phyloP scores from a whole-genome alignment of 2,329 filamentous ascomycete genomes.

The Penicillium sp. region DNA sequence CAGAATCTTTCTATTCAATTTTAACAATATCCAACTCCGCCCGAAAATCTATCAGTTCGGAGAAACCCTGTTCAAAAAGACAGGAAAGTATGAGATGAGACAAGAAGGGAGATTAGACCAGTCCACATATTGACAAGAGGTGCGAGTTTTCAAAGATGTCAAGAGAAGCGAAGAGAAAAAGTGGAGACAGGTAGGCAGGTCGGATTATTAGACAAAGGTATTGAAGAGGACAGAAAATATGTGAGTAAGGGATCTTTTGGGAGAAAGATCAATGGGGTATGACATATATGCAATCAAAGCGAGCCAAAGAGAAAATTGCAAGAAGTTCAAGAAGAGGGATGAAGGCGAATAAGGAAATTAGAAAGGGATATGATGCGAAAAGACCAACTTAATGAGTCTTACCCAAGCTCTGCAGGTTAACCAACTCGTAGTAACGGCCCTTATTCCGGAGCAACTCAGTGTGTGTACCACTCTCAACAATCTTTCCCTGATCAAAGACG shows the following conservation, averaged over 20 bases:
- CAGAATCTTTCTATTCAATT: no score
- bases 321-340: conserved; percentile 4
- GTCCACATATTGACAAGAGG: conserved; percentile 14
- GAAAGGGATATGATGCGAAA: neutral
- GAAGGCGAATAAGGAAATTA: neutral
- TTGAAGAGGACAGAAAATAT: neutral
- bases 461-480: conserved; percentile 86
- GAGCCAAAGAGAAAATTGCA: neutral
- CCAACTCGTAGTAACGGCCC: conserved; percentile 76
- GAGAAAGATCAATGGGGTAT: neutral
- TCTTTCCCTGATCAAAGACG: conserved; percentile 87
- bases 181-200: neutral
- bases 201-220: neutral
- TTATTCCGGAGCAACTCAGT: conserved; percentile 69
- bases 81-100: conserved; percentile 1
- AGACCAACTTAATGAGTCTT: conserved; percentile 48
- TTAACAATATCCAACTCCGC: conserved; percentile 1
- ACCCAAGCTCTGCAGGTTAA: conserved; percentile 77
- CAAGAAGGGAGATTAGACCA: conserved; percentile 5
- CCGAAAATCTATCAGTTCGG: neutral
- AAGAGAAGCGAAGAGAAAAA: conserved; percentile 10
- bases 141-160: neutral
- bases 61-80: neutral
- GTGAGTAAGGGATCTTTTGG: neutral
- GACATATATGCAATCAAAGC: conserved; percentile 1